Evolutionary conservation across 148 eudicot species (phyloP).

Genomic region (Nepenthes gracilis): DNA sequence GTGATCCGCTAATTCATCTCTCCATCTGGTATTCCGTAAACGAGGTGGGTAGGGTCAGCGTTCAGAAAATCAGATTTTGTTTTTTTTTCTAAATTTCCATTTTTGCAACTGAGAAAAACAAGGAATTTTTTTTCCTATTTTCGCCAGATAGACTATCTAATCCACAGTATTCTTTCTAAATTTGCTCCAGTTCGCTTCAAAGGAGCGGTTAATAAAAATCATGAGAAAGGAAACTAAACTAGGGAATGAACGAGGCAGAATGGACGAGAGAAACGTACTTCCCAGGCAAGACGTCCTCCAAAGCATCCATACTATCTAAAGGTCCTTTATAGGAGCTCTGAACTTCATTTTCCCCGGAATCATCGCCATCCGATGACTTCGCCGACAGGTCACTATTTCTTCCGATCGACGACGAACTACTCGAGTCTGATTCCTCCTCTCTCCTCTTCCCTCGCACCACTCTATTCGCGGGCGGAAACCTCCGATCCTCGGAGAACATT

Average conservation of each 20-base stretch:
- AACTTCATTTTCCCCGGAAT: slow-evolving; percentile 32
- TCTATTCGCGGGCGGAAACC: slow-evolving; percentile 2
- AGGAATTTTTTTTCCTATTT: too few relatives aligned
- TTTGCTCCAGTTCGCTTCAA: too few relatives aligned
- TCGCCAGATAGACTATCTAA: too few relatives aligned
- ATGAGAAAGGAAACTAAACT: background rate
- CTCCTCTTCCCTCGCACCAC: slow-evolving; percentile 2
- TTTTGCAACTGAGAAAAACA: too few relatives aligned
- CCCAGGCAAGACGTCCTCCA: slow-evolving; percentile 41
- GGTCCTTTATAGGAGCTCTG: slow-evolving; percentile 41
- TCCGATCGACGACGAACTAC: slow-evolving; percentile 43
- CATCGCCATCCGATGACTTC: slow-evolving; percentile 16
- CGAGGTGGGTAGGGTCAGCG: too few relatives aligned
- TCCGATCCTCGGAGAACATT: slow-evolving; percentile 10
- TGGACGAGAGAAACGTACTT: slow-evolving; percentile 22
- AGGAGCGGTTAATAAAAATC: too few relatives aligned
- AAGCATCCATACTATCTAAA: slow-evolving; percentile 26
- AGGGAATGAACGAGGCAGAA: background rate
- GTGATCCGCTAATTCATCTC: too few relatives aligned
- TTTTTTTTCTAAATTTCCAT: too few relatives aligned
- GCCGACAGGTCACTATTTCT: slow-evolving; percentile 32
- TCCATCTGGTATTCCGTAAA: too few relatives aligned
- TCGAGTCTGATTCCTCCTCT: slow-evolving; percentile 17
- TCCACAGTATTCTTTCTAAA: too few relatives aligned
- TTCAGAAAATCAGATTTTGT: too few relatives aligned